A percentile compares a stretch with the other conserved stretches of the same genome.
Conservation (phyloP, 345 rosid species). For the Physaria fendleri region DNA sequence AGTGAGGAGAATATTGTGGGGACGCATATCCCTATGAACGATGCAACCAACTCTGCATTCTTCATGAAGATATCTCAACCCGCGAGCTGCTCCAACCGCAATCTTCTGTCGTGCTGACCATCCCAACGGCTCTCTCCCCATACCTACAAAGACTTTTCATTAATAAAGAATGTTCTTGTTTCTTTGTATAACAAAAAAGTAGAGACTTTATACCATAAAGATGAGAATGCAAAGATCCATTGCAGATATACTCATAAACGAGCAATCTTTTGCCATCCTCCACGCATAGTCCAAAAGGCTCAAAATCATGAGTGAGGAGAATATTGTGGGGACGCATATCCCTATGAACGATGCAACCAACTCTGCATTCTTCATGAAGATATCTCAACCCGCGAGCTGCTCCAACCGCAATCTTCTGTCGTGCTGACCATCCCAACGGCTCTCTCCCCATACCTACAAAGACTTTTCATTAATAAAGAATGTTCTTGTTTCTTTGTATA, state of each 20-base stretch:
- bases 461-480: slow-evolving; percentile 8
- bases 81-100: slow-evolving; percentile 97
- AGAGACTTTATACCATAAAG: slow-evolving; percentile 70
- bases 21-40: slow-evolving; percentile 96
- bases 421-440: slow-evolving; percentile 80
- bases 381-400: slow-evolving; percentile 97
- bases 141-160: slow-evolving; percentile 40
- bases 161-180: background rate
- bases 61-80: slow-evolving; percentile 95
- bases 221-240: slow-evolving; percentile 87
- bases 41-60: slow-evolving; percentile 99
- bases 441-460: slow-evolving; percentile 45
- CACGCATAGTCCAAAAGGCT: slow-evolving; percentile 82
- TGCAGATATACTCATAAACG: slow-evolving; percentile 92
- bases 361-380: slow-evolving; percentile 99
- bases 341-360: slow-evolving; percentile 95
- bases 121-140: slow-evolving; percentile 44
- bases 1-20: slow-evolving; percentile 89
- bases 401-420: slow-evolving; percentile 88
- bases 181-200: background rate
- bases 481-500: background rate
- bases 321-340: slow-evolving; percentile 96
- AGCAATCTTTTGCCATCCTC: slow-evolving; percentile 86
- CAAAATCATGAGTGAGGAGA: slow-evolving; percentile 94
- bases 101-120: slow-evolving; percentile 93